Evolutionary conservation across 345 rosid species (phyloP), one percentile per base, ranked within the genome.

Genomic region (Murraya paniculata): DNA sequence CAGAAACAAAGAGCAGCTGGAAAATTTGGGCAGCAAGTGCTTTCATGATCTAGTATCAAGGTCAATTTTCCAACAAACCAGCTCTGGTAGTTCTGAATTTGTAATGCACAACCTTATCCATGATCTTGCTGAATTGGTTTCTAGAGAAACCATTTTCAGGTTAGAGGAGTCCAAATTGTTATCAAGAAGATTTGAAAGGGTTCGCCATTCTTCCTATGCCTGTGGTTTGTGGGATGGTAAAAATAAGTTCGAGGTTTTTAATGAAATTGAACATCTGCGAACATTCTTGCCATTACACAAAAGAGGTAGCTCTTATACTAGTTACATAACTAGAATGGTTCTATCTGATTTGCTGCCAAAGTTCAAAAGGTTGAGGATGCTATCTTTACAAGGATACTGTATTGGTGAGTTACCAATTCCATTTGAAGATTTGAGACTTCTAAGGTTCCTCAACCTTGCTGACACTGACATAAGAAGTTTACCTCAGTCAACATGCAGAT

Each of bases 231-330:
- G 27, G 8, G n/a, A n/a, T n/a, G n/a, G n/a, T n/a, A n/a, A n/a
- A 72, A 13, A 2, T 4, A 50, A 5, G 21, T 53, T 73, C 0
- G n/a, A 50, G 7, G 74, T 65, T 9, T 5, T 16, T 1, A 4
- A 55, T 73, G 11, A 65, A 31, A 7, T 62, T n/a, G 68, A n/a
- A 50, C 16, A 48, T 13, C 24, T 84, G 21, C 64, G 85, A 2
- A 81, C 83, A 8, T 77, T 84, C 71, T 13, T 80, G 25, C 41
- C 81, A 1, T 1, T 62, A 10, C 22, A n/a, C n/a, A n/a, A n/a
- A n/a, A n/a, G n/a, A n/a, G n/a, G n/a, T n/a, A n/a, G n/a, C n/a
- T n/a, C n/a, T n/a, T n/a, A n/a, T n/a, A n/a, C 3, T 10, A 0
- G 9, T 38, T 36, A 36, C 7, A 21, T 31, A 57, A 14, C 31